Conservation (phyloP, 805 yeast genomes). For the Candida ovalis region DNA sequence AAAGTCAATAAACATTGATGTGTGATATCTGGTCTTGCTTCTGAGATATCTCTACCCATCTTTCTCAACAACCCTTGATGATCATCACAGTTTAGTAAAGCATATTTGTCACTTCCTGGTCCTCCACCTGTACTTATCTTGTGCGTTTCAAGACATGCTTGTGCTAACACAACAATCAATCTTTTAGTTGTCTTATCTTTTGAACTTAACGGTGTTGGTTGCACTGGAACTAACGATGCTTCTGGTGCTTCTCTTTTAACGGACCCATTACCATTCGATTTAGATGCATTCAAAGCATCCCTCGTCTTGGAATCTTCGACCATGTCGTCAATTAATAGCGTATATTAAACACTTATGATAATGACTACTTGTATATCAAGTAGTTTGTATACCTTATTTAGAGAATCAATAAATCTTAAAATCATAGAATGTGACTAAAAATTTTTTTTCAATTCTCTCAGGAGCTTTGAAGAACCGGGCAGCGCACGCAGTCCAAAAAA, state of each 20-base stretch:
- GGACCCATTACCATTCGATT: constrained; percentile 15
- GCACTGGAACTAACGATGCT: constrained; percentile 82
- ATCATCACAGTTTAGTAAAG: constrained; percentile 93
- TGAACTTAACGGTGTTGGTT: constrained; percentile 76
- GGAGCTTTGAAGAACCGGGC: too few species aligned
- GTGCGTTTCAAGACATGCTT: constrained; percentile 94
- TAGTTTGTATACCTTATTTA: background rate
- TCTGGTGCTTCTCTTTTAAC: constrained; percentile 28
- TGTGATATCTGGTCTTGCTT: constrained; percentile 98
- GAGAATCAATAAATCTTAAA: too few species aligned
- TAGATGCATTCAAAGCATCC: constrained; percentile 34
- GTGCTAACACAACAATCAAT: constrained; percentile 89
- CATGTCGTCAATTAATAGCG: constrained; percentile 24
- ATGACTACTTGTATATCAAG: background rate
- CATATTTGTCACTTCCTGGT: constrained; percentile 85
- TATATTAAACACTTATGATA: background rate
- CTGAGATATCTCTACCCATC: constrained; percentile 96
- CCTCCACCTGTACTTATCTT: constrained; percentile 73
- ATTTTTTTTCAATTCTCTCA: background rate
- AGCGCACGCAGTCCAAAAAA: background rate
- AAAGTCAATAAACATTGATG: constrained; percentile 95
- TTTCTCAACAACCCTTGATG: constrained; percentile 93
- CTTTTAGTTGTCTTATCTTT: constrained; percentile 84
- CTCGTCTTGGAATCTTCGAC: constrained; percentile 47
- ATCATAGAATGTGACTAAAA: background rate